Evolutionary conservation across 257 asterid genomes (phyloP).

Genomic region (Misopates orontium): DNA sequence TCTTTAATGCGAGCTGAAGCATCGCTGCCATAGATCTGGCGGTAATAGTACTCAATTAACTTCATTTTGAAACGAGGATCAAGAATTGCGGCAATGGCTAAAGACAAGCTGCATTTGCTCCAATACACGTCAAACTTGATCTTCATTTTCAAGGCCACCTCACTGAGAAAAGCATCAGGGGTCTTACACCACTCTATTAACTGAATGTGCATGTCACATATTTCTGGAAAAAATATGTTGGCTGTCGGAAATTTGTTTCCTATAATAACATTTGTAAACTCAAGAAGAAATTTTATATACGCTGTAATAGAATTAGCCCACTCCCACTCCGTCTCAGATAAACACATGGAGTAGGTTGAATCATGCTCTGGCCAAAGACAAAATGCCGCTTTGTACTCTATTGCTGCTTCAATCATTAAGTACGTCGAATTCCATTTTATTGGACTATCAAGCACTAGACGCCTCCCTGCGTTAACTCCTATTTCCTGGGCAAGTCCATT

Average conservation of each 20-base stretch:
- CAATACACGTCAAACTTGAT: conserved; percentile 74
- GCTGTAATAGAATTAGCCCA: conserved; percentile 50
- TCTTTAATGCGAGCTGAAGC: conserved; percentile 63
- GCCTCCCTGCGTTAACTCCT: conserved; percentile 53
- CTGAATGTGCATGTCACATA: conserved; percentile 82
- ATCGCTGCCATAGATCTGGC: conserved; percentile 61
- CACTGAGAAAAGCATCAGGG: conserved; percentile 70
- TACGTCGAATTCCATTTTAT: conserved; percentile 78
- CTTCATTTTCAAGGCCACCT: conserved; percentile 76
- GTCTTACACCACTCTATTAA: conserved; percentile 82
- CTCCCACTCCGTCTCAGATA: conserved; percentile 88
- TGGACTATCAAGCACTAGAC: conserved; percentile 66
- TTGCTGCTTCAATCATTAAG: conserved; percentile 78
- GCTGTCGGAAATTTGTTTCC: conserved; percentile 70
- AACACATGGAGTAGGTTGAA: conserved; percentile 51
- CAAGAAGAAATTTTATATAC: conserved; percentile 66
- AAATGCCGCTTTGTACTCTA: conserved; percentile 67
- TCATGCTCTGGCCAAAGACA: conserved; percentile 62
- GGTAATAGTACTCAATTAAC: conserved; percentile 82
- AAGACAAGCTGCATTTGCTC: conserved; percentile 72
- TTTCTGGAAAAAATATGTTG: conserved; percentile 69
- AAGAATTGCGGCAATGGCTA: conserved; percentile 78
- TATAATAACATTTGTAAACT: conserved; percentile 51
- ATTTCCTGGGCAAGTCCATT: conserved; percentile 67
- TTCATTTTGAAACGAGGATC: conserved; percentile 96